Evolutionary conservation across 2,329 filamentous ascomycete species (phyloP).

Genomic region (Erysiphe neolycopersici): DNA sequence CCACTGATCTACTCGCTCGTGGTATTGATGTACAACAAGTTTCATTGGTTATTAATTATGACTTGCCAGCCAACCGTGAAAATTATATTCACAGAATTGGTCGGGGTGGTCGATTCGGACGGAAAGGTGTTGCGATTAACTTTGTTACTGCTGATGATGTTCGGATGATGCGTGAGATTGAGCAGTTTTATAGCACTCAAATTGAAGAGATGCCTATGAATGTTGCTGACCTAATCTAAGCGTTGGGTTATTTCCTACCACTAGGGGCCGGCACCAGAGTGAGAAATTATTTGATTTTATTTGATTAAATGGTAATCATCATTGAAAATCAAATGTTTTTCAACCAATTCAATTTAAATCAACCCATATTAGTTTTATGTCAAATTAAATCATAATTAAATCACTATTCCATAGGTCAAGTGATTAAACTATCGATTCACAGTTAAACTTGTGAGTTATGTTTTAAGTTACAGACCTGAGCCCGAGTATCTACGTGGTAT

Average conservation of each 20-base stretch:
- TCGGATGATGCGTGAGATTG: slow-evolving; percentile 98
- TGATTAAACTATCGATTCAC: no score
- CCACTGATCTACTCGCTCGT: slow-evolving; percentile 91
- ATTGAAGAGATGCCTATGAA: slow-evolving; percentile 99
- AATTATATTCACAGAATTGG: slow-evolving; percentile 99
- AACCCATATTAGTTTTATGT: no score
- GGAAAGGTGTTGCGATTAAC: slow-evolving; percentile 99
- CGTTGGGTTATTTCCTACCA: not conserved
- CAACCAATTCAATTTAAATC: no score
- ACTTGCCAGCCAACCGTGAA: slow-evolving; percentile 93
- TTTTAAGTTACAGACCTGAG: no score
- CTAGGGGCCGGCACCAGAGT: no score
- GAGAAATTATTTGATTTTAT: no score
- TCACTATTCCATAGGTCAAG: no score
- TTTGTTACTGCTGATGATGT: slow-evolving; percentile 98
- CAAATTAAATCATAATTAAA: no score
- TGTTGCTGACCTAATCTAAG: slow-evolving; percentile 49
- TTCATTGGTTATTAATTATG: slow-evolving; percentile 99
- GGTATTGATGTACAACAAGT: slow-evolving; percentile 99
- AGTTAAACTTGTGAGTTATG: no score
- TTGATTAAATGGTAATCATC: no score
- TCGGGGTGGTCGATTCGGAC: slow-evolving; percentile 97
- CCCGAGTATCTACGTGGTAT: no score
- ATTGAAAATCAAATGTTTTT: no score
- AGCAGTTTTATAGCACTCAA: slow-evolving; percentile 99